A percentile compares a stretch with the other conserved stretches of the same genome.
phyloP scores from a whole-genome alignment of 2,329 filamentous ascomycete genomes.

The Colletotrichum eleusines region DNA sequence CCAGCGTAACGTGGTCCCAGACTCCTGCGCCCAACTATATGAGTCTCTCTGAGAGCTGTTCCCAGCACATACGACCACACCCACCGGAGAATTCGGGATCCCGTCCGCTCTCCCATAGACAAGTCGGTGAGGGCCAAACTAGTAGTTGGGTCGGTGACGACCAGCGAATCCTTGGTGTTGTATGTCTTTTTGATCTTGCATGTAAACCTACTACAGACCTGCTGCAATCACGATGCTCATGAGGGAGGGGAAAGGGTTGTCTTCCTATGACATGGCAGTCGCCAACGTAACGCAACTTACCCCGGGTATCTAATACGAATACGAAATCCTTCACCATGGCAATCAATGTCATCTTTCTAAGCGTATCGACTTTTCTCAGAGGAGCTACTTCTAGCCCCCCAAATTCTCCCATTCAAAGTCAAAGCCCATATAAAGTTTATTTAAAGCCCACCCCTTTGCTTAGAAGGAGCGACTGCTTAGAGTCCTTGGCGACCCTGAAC shows the following conservation, averaged over 20 bases:
- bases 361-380: neutral
- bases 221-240: neutral
- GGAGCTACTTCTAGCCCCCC: too few species aligned
- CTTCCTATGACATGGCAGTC: neutral
- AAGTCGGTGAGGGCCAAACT: constrained; percentile 3
- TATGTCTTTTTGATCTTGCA: neutral
- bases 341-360: neutral
- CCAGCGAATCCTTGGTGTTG: neutral
- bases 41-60: neutral
- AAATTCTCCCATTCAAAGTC: neutral
- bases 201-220: neutral
- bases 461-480: neutral
- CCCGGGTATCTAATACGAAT: neutral
- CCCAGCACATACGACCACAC: neutral
- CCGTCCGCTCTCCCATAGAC: constrained; percentile 2
- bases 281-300: neutral
- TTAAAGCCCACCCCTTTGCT: too few species aligned
- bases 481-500: neutral
- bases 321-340: neutral
- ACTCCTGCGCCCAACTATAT: neutral
- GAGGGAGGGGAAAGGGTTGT: neutral
- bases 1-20: neutral
- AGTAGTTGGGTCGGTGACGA: constrained; percentile 2
- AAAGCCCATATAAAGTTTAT: too few species aligned
- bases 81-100: constrained; percentile 1